Base-by-base conservation (phyloP, 1,284 basidiomycete species). In the Rhodotorula mucilaginosa region DNA sequence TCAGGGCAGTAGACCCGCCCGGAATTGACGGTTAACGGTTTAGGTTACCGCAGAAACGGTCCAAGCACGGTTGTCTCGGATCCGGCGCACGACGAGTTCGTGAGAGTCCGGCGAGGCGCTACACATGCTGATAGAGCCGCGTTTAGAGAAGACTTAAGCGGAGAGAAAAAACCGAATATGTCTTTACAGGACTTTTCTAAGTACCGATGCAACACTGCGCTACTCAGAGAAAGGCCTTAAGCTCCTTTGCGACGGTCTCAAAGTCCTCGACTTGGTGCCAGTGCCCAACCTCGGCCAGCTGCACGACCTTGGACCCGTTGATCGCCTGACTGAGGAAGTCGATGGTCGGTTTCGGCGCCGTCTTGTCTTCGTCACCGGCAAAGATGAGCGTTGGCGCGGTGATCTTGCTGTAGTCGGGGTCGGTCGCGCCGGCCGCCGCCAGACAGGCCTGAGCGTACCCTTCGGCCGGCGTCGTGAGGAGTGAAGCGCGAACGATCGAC, bases 341-440 rank as follows among this genome's bases (percentile, higher is more conserved):
- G 39, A 68, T n/a, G 26, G 62, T 65, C 29, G 60, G 26, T 63
- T 64, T 54, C n/a, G 67, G 60, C 10, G 56, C 44, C 13, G 65
- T 64, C 47, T 61, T 58, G 52, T 72, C 70, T 51, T 72, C 70
- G 46, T 31, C 23, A 10, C 73, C 75, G 44, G 65, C 65, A 18
- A 76, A 19, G 19, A 76, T 49, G 12, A 77, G 39, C n/a, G 69
- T 67, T 49, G 52, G 16, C 13, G 70, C 71, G 58, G 62, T 19
- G 54, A 76, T 74, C 34, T n/a, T 16, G 12, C 29, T 12, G 46
- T 69, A 78, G 31, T 75, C 72, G 16, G 76, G 75, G 51, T 78
- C 69, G 8, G 1, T 21, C 5, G 72, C 74, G 2, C 51, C 47
- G 0, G 70, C 71, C 1, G 75, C 26, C 2, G 76, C 76, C 21